Percentiles rank a stretch among this genome's conserved stretches.
Evolutionary conservation across 2,329 filamentous ascomycete species (phyloP).

Genomic region (Penicillium sp.): DNA sequence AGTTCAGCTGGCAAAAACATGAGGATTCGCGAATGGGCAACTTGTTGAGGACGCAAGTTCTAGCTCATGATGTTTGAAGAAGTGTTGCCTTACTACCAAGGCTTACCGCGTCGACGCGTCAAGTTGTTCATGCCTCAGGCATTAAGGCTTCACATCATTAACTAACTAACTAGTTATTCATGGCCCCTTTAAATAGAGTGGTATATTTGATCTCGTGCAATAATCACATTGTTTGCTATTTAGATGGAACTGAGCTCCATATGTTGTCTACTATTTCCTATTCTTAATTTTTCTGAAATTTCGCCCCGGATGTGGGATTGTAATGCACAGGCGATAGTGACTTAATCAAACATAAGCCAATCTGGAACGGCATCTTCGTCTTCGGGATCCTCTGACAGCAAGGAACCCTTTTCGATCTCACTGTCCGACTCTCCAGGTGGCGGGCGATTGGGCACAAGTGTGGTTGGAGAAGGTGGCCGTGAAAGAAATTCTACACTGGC

Average conservation of each 20-base stretch:
- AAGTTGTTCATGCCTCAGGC: constrained; percentile 1
- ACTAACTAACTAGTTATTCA: no score
- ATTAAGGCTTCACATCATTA: not conserved
- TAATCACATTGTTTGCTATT: no score
- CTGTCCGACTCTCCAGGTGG: constrained; percentile 31
- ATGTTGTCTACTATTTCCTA: not conserved
- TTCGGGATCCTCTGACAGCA: constrained; percentile 66
- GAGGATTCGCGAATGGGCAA: not conserved
- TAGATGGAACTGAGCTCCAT: no score
- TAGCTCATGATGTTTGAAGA: constrained; percentile 21
- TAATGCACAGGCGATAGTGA: not conserved
- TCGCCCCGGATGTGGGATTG: not conserved
- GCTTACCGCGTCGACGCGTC: constrained; percentile 21
- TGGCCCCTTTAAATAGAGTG: no score
- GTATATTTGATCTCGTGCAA: no score
- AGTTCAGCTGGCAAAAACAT: constrained; percentile 14
- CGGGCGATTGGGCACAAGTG: constrained; percentile 1
- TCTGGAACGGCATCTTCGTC: constrained; percentile 69
- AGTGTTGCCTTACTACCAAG: constrained; percentile 7
- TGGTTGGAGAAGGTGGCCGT: constrained; percentile 18
- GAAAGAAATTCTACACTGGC: constrained; percentile 33
- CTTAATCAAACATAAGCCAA: constrained; percentile 56
- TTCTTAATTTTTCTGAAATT: not conserved
- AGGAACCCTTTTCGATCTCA: constrained; percentile 53
- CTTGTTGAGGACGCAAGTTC: constrained; percentile 1